These are phyloP conservation scores for Kwoniella pini DNA, from an alignment of 768 basidiomycete species.

Conservation along the genomic window DNA sequence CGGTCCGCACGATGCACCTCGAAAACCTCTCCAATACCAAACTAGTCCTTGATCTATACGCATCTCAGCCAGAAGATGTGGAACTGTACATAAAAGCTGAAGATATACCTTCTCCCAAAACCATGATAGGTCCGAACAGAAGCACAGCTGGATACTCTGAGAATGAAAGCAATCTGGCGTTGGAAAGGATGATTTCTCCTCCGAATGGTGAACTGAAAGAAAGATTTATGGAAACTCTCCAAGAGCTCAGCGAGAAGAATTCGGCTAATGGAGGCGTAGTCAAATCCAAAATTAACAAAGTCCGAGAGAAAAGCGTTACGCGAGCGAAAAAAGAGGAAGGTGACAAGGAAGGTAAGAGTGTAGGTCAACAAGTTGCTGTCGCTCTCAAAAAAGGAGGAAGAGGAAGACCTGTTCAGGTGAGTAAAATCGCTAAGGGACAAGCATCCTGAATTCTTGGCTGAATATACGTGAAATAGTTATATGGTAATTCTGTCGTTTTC, in stretches of 20 bases:
- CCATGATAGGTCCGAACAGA: neutral
- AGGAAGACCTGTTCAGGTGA: constrained; percentile 43
- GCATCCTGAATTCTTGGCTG: neutral
- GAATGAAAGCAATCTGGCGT: neutral
- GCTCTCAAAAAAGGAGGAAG: constrained; percentile 48
- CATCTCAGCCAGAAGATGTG: constrained; percentile 52
- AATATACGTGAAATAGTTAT: constrained; percentile 19
- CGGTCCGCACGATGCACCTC: constrained; percentile 44
- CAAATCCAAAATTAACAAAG: neutral
- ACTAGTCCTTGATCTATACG: constrained; percentile 38
- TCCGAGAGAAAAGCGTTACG: constrained; percentile 24
- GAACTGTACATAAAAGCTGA: constrained; percentile 45
- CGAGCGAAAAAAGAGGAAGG: constrained; percentile 9
- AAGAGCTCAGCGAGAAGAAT: constrained; percentile 22
- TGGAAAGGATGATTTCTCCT: constrained; percentile 30
- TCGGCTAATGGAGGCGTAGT: constrained; percentile 1
- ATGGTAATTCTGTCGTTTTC: constrained; percentile 51
- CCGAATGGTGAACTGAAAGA: constrained; percentile 48
- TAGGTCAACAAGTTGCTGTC: constrained; percentile 37
- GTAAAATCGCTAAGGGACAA: constrained; percentile 8
- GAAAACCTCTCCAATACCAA: constrained; percentile 41
- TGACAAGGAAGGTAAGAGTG: constrained; percentile 15
- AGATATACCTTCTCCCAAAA: constrained; percentile 22
- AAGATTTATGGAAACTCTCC: constrained; percentile 51
- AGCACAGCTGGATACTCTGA: constrained; percentile 23